Evolutionary conservation across 106 monocot species (phyloP).

Genomic region (Dioscorea dumetorum): DNA sequence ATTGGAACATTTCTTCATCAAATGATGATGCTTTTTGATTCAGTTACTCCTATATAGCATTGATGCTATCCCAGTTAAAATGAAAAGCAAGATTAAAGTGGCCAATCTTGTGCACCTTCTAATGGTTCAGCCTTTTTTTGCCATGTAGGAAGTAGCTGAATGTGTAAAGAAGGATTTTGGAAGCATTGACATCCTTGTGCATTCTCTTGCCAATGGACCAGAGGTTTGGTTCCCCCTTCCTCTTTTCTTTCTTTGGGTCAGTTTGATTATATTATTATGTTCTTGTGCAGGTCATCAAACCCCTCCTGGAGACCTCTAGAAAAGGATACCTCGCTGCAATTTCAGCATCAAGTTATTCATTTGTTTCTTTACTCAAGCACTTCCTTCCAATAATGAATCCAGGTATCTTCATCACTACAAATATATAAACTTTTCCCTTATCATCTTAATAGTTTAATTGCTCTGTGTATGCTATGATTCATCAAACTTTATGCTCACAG

Average conservation of each 20-base stretch:
- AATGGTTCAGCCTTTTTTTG: background rate
- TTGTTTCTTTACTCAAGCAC: constrained; percentile 74
- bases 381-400: constrained; percentile 99
- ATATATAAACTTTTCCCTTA: too few relatives aligned
- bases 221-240: constrained; percentile 29
- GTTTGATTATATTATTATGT: background rate
- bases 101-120: background rate
- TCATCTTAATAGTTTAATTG: too few relatives aligned
- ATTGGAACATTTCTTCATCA: background rate
- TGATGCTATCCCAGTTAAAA: too few relatives aligned
- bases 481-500: too few relatives aligned
- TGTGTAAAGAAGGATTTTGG: constrained; percentile 85
- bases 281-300: constrained; percentile 58
- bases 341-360: constrained; percentile 96
- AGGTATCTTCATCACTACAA: constrained; percentile 25
- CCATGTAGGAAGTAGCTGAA: constrained; percentile 83
- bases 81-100: too few relatives aligned
- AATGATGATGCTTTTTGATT: background rate
- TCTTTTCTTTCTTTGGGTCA: background rate
- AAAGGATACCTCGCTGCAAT: constrained; percentile 93
- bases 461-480: too few relatives aligned
- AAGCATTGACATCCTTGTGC: constrained; percentile 95
- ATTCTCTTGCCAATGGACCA: constrained; percentile 97
- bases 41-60: background rate
- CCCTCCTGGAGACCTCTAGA: constrained; percentile 87